These are phyloP conservation scores for Adansonia grandidieri DNA, from an alignment of 441 rosid genomes.

Conservation along the genomic window DNA sequence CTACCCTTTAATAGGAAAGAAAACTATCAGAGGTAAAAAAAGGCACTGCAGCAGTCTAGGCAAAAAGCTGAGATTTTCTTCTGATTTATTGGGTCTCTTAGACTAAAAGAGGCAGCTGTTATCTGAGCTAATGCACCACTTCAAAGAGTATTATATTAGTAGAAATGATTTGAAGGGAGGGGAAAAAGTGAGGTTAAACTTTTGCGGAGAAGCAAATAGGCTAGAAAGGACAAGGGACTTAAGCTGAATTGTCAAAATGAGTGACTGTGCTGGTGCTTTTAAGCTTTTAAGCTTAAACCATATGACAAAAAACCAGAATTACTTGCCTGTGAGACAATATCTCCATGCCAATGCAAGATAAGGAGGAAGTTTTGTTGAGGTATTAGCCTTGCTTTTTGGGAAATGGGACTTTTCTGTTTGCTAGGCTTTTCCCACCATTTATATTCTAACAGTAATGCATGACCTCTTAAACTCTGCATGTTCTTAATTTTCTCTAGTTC, in stretches of 20 bases:
- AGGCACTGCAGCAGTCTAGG: constrained; percentile 26
- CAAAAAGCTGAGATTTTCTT: constrained; percentile 2
- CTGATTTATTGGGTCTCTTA: not conserved
- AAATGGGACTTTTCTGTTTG: constrained; percentile 18
- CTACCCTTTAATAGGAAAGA: constrained; percentile 19
- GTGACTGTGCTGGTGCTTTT: not conserved
- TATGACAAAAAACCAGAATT: constrained; percentile 18
- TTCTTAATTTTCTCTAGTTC: not conserved
- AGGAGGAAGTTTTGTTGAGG: not conserved
- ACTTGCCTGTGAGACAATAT: constrained; percentile 29
- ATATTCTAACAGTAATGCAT: constrained; percentile 15
- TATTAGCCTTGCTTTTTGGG: constrained; percentile 7
- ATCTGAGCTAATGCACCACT: constrained; percentile 1
- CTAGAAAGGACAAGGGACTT: not conserved
- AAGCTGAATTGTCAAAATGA: constrained; percentile 22
- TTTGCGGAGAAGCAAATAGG: constrained; percentile 24
- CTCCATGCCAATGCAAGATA: constrained; percentile 21
- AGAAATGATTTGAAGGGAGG: not conserved
- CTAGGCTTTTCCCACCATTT: constrained; percentile 7
- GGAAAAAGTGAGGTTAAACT: constrained; percentile 9
- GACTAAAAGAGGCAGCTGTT: constrained; percentile 18
- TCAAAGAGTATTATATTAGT: constrained; percentile 14
- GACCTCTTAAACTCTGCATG: constrained; percentile 6
- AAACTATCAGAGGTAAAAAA: constrained; percentile 16
- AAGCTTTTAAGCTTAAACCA: not conserved